These are phyloP conservation scores for Arabidopsis suecica DNA, from an alignment of 345 rosid species.

Conservation along the genomic window DNA sequence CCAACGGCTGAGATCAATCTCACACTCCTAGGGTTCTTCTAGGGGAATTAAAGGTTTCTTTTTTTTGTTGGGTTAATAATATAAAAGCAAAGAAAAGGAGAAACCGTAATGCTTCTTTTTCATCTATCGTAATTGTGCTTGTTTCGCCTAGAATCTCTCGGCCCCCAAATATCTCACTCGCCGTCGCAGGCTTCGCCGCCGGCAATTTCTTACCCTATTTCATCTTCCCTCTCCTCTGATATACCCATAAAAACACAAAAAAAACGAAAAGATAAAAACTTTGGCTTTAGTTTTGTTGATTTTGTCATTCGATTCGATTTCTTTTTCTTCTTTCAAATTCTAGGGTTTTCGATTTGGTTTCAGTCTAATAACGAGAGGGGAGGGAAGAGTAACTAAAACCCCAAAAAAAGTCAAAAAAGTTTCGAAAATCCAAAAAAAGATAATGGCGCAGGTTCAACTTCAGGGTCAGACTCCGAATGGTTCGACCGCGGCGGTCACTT, in stretches of 20 bases:
- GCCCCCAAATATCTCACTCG: slow-evolving; percentile 43
- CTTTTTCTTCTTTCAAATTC: slow-evolving; percentile 27
- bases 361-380: slow-evolving; percentile 71
- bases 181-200: slow-evolving; percentile 62
- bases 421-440: slow-evolving; percentile 31
- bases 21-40: slow-evolving; percentile 26
- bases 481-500: slow-evolving; percentile 28
- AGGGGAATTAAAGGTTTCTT: neutral
- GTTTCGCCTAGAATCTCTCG: slow-evolving; percentile 28
- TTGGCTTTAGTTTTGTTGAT: neutral
- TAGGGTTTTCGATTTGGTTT: slow-evolving; percentile 47
- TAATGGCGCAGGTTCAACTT: slow-evolving; percentile 70
- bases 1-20: slow-evolving; percentile 38
- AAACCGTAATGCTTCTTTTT: slow-evolving; percentile 4
- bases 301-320: slow-evolving; percentile 24
- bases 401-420: slow-evolving; percentile 30
- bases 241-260: slow-evolving; percentile 31
- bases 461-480: slow-evolving; percentile 50
- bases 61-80: neutral
- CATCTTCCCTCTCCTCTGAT: slow-evolving; percentile 63
- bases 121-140: slow-evolving; percentile 12
- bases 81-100: slow-evolving; percentile 29
- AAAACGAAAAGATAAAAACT: slow-evolving; percentile 27
- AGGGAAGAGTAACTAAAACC: slow-evolving; percentile 63
- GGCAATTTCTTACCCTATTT: slow-evolving; percentile 47